Percentiles rank a stretch among this genome's conserved stretches.
Evolutionary conservation across 2,329 filamentous ascomycete species (phyloP).

Genomic region (Aureobasidium musti): DNA sequence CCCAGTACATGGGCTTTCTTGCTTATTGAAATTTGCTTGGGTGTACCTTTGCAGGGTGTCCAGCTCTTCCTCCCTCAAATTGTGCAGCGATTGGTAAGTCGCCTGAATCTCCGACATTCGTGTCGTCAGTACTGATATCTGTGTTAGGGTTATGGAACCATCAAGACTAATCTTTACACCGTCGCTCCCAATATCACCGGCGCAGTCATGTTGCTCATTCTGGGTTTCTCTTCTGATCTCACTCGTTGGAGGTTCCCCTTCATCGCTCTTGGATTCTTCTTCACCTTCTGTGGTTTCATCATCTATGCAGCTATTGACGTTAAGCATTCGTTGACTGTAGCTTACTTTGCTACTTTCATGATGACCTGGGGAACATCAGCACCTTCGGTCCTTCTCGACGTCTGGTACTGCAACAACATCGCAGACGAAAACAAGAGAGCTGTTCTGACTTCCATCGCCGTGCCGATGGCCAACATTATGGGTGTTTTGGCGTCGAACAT

Average conservation of each 20-base stretch:
- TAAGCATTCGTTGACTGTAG: conserved; percentile 60
- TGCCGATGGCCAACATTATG: conserved; percentile 76
- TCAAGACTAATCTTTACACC: conserved; percentile 76
- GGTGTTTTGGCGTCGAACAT: conserved; percentile 69
- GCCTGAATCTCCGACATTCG: background rate
- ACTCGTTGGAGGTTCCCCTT: conserved; percentile 70
- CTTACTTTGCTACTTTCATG: conserved; percentile 78
- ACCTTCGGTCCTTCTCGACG: conserved; percentile 67
- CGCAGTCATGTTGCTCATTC: conserved; percentile 68
- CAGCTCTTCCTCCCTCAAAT: conserved; percentile 62
- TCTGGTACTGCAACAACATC: conserved; percentile 82
- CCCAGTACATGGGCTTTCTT: conserved; percentile 58
- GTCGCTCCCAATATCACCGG: conserved; percentile 78
- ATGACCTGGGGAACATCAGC: conserved; percentile 78
- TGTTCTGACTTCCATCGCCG: conserved; percentile 68
- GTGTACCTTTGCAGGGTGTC: conserved; percentile 60
- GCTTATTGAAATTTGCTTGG: conserved; percentile 60
- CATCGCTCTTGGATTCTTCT: conserved; percentile 69
- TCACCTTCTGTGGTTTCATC: conserved; percentile 76
- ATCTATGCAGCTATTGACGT: conserved; percentile 73
- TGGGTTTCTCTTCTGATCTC: conserved; percentile 71
- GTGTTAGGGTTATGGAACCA: conserved; percentile 50
- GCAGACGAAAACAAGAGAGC: conserved; percentile 73
- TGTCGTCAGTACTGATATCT: background rate
- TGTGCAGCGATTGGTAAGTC: conserved; percentile 48